A percentile compares a stretch with the other conserved stretches of the same genome.
Conservation (phyloP, 2,329 filamentous ascomycete genomes). For the Ceratocystis lukuohia region DNA sequence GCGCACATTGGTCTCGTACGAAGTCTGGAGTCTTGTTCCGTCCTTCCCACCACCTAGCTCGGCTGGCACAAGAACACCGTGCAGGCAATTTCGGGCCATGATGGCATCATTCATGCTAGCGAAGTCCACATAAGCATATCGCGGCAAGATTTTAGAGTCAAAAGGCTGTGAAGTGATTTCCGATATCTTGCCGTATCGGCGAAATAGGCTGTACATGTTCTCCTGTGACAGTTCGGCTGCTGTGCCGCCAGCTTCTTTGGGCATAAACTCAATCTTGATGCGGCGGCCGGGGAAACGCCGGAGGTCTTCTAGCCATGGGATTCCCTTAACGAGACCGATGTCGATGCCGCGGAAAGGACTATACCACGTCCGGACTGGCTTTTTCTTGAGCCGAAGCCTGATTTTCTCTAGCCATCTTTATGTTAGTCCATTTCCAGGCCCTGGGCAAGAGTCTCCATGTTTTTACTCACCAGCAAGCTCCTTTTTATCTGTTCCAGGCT, state of each 20-base stretch:
- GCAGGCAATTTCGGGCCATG: slow-evolving; percentile 84
- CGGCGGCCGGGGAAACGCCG: slow-evolving; percentile 65
- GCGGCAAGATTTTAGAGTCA: slow-evolving; percentile 73
- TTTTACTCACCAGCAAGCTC: slow-evolving; percentile 31
- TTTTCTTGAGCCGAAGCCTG: slow-evolving; percentile 48
- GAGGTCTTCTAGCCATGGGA: slow-evolving; percentile 89
- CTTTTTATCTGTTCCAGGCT: slow-evolving; percentile 28
- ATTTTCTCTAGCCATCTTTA: slow-evolving; percentile 34
- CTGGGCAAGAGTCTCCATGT: not conserved
- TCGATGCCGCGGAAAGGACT: slow-evolving; percentile 63
- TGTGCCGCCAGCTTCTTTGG: slow-evolving; percentile 33
- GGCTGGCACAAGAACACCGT: slow-evolving; percentile 63
- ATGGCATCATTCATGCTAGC: slow-evolving; percentile 59
- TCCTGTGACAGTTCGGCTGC: slow-evolving; percentile 76
- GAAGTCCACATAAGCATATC: slow-evolving; percentile 70
- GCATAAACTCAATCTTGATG: slow-evolving; percentile 73
- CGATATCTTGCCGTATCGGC: slow-evolving; percentile 76
- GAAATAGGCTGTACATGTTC: slow-evolving; percentile 71
- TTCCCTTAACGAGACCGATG: slow-evolving; percentile 62
- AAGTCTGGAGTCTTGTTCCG: slow-evolving; percentile 66
- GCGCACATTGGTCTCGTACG: slow-evolving; percentile 69
- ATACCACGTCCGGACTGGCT: slow-evolving; percentile 78
- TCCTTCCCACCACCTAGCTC: slow-evolving; percentile 57
- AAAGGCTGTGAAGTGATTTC: slow-evolving; percentile 73
- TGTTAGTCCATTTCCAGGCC: not conserved